Conservation (phyloP, 805 yeast species). For the Vanderwaltozyma yarrowii region DNA sequence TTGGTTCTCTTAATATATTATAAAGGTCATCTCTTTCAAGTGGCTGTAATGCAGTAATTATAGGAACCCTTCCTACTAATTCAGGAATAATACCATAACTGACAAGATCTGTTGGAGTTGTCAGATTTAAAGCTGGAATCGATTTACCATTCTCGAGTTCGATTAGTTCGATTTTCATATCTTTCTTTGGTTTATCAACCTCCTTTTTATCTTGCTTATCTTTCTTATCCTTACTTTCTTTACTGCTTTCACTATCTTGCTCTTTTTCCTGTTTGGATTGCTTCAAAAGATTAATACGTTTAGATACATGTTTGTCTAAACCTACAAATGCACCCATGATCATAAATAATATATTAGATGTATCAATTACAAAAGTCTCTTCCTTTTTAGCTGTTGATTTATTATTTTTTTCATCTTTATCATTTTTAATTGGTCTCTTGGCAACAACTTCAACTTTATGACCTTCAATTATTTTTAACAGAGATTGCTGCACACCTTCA, state of each 20-base stretch:
- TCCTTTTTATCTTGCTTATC: no score
- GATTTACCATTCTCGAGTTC: conserved; percentile 30
- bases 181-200: no score
- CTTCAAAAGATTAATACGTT: conserved; percentile 27
- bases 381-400: conserved; percentile 27
- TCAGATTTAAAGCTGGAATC: conserved; percentile 35
- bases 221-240: conserved; percentile 18
- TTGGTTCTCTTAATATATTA: conserved; percentile 44
- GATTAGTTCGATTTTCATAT: conserved; percentile 10
- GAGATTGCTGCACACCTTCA: conserved; percentile 55
- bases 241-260: conserved; percentile 2
- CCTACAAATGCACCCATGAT: conserved; percentile 58
- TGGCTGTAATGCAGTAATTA: conserved; percentile 40
- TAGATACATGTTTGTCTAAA: conserved; percentile 37
- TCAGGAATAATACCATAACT: conserved; percentile 51
- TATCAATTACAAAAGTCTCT: conserved; percentile 41
- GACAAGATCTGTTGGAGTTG: conserved; percentile 41
- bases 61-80: conserved; percentile 48
- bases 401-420: conserved; percentile 22
- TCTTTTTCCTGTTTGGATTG: conserved; percentile 2
- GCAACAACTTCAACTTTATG: conserved; percentile 40
- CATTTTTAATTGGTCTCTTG: conserved; percentile 32
- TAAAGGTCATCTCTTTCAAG: conserved; percentile 36
- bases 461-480: conserved; percentile 49
- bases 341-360: conserved; percentile 45